Evolutionary conservation across 208 protist species (phyloP), one percentile per base, ranked within the genome.

Genomic region (Acanthamoeba triangularis): DNA sequence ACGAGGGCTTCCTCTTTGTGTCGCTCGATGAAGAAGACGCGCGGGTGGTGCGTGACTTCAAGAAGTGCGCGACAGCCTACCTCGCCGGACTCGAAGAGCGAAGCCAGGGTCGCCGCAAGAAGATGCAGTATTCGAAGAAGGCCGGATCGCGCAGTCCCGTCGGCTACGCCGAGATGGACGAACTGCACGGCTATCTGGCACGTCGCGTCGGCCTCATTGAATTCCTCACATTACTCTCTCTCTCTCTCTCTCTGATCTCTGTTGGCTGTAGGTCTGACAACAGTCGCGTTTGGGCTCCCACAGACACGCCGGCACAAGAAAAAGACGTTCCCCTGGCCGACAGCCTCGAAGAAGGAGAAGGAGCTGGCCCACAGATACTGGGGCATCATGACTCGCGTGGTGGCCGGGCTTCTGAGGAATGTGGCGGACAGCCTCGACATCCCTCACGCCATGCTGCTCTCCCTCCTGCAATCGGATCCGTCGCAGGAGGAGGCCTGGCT

Each of bases 261-360:
- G 11, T 65, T 16, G 11, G 11, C 3, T 28, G 18, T n/a, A n/a
- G n/a, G n/a, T n/a, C n/a, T n/a, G n/a, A n/a, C n/a, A n/a, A n/a
- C n/a, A n/a, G n/a, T n/a, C 11, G 59, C 18, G 18, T 65, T 28
- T 65, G 59, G 10, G 5, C 28, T n/a, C n/a, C n/a, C 33, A 18
- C 80, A 88, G 80, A 88, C 80, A 3, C 80, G 80, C 8, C 7
- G 23, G 80, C 47, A 56, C 28, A 54, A 63, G 49, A 56, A 33
- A 25, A 88, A 88, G 80, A 88, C 41, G 47, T 88, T 88, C n/a
- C 80, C 80, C 7, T 88, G 80, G 80, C 80, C 80, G 7, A 88
- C 63, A 47, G 80, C 80, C 6, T 63, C 80, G 4, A 88, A 88
- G 11, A 54, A 88, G 49, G 80, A 88, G 28, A 88, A 88, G 80